Conservation (phyloP, 768 basidiomycete genomes). For the Hysterangium stoloniferum region DNA sequence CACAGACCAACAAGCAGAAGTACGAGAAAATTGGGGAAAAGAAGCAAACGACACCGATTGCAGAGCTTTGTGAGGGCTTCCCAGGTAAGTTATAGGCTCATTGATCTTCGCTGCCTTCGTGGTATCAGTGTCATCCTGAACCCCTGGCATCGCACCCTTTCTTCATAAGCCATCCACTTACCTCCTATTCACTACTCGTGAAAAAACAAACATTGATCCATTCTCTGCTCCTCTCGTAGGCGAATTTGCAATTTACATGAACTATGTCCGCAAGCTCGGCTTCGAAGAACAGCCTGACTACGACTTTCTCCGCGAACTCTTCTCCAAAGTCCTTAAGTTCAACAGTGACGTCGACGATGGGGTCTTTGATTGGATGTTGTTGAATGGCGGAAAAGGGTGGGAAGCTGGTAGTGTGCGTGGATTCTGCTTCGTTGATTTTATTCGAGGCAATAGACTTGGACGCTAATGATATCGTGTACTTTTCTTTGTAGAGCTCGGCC, state of each 20-base stretch:
- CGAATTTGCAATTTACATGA: conserved; percentile 98
- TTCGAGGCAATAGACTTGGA: no score
- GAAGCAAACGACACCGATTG: conserved; percentile 89
- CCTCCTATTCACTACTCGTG: conserved; percentile 8
- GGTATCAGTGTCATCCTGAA: no score
- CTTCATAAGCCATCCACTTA: conserved; percentile 5
- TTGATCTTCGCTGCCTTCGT: no score
- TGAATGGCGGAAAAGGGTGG: conserved; percentile 95
- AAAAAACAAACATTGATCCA: background rate
- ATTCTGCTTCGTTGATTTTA: no score
- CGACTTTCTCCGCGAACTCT: conserved; percentile 93
- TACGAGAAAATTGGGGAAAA: conserved; percentile 99
- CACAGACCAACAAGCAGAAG: conserved; percentile 99
- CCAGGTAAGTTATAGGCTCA: conserved; percentile 80
- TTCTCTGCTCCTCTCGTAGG: conserved; percentile 50
- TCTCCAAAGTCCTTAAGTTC: conserved; percentile 85
- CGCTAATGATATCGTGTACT: no score
- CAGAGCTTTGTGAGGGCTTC: conserved; percentile 93
- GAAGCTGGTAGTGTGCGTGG: conserved; percentile 73
- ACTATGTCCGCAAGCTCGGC: conserved; percentile 96
- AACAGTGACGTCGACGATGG: conserved; percentile 85
- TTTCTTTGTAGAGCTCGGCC: no score
- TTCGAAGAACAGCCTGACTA: conserved; percentile 98
- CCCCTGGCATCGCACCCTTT: no score
- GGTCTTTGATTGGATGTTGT: conserved; percentile 92